Conservation (phyloP, 2,329 filamentous ascomycete genomes). For the Ophiosphaerella korrae region DNA sequence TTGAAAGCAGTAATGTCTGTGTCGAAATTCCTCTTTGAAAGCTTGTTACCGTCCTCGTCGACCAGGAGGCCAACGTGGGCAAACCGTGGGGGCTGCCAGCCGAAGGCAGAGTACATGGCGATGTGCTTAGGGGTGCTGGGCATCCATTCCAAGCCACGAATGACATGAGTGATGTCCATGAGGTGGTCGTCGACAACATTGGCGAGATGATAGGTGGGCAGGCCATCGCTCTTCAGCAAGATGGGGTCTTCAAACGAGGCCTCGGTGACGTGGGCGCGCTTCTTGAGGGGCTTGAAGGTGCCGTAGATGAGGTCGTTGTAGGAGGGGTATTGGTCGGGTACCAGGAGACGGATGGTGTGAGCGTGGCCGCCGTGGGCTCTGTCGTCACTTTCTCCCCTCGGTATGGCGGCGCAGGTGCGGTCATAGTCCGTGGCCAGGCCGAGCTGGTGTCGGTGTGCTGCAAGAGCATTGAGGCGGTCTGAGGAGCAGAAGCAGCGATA, state of each 20-base stretch:
- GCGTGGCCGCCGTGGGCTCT: slow-evolving; percentile 71
- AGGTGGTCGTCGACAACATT: slow-evolving; percentile 96
- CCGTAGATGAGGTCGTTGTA: slow-evolving; percentile 85
- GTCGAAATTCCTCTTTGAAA: slow-evolving; percentile 80
- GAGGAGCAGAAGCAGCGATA: slow-evolving; percentile 93
- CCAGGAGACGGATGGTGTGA: slow-evolving; percentile 77
- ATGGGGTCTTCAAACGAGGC: slow-evolving; percentile 79
- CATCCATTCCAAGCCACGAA: slow-evolving; percentile 96
- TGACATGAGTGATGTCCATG: slow-evolving; percentile 95
- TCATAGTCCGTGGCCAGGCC: slow-evolving; percentile 68
- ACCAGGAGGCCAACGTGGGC: slow-evolving; percentile 57
- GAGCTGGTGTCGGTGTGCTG: slow-evolving; percentile 64
- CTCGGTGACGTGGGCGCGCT: slow-evolving; percentile 47
- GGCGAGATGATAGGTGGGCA: slow-evolving; percentile 94
- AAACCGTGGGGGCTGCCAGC: slow-evolving; percentile 55
- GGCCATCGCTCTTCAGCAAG: slow-evolving; percentile 86
- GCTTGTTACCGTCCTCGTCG: slow-evolving; percentile 55
- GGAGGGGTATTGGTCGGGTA: slow-evolving; percentile 64
- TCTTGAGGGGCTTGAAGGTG: slow-evolving; percentile 38
- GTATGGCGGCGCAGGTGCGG: slow-evolving; percentile 73
- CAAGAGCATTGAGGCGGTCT: slow-evolving; percentile 71
- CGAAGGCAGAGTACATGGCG: slow-evolving; percentile 58
- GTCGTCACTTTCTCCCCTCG: slow-evolving; percentile 69
- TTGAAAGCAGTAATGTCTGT: slow-evolving; percentile 65
- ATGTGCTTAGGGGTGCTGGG: slow-evolving; percentile 84